phyloP scores from a whole-genome alignment of 495 filamentous ascomycete genomes.

The Penicillium ochrochloron region DNA sequence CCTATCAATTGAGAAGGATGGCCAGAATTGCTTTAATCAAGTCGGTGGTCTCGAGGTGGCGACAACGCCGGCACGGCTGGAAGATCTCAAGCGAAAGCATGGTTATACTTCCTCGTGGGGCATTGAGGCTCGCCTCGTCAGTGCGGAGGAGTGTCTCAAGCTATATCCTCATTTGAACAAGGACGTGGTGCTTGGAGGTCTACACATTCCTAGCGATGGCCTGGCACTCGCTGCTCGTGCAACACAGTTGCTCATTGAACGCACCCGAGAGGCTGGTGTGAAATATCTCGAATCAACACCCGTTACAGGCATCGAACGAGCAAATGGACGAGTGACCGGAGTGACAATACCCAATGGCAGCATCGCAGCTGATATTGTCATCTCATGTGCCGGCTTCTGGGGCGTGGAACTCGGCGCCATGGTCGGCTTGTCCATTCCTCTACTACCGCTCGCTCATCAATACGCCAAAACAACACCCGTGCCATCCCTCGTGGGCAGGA shows the following conservation, averaged over 20 bases:
- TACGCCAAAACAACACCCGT: slow-evolving; percentile 55
- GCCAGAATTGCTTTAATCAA: slow-evolving; percentile 53
- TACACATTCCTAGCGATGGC: slow-evolving; percentile 56
- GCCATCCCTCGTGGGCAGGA: slow-evolving; percentile 35
- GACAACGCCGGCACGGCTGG: slow-evolving; percentile 51
- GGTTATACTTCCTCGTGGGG: slow-evolving; percentile 55
- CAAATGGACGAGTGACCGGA: slow-evolving; percentile 44
- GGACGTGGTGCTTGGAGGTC: slow-evolving; percentile 50
- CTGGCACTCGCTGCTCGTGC: slow-evolving; percentile 55
- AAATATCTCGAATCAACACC: slow-evolving; percentile 50
- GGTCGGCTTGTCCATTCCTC: slow-evolving; percentile 51
- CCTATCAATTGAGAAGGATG: slow-evolving; percentile 44
- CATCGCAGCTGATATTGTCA: slow-evolving; percentile 52
- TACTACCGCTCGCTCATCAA: slow-evolving; percentile 57
- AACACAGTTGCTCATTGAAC: slow-evolving; percentile 53
- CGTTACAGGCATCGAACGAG: slow-evolving; percentile 49
- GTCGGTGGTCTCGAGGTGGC: slow-evolving; percentile 57
- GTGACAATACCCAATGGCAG: slow-evolving; percentile 45
- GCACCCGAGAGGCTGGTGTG: slow-evolving; percentile 51
- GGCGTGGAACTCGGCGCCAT: slow-evolving; percentile 57
- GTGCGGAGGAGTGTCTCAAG: slow-evolving; percentile 45
- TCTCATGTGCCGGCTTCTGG: slow-evolving; percentile 60
- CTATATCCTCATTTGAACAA: slow-evolving; percentile 50
- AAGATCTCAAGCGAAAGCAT: slow-evolving; percentile 56
- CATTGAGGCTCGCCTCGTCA: slow-evolving; percentile 48